These are phyloP conservation scores for Dictyophora rubrovolvata DNA, from an alignment of 768 basidiomycete species.

Conservation along the genomic window DNA sequence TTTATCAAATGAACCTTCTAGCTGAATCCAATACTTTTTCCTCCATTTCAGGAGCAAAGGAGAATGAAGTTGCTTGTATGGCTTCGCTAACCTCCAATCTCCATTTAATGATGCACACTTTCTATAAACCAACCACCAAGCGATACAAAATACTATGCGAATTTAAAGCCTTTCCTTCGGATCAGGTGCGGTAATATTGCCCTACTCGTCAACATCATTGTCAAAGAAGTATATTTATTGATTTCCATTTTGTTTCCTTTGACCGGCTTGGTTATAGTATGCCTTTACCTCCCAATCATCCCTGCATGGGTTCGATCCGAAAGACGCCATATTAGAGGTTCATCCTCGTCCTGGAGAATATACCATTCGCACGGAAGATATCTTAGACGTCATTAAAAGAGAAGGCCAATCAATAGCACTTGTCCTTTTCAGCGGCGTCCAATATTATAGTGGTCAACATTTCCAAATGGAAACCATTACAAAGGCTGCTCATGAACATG, in stretches of 20 bases:
- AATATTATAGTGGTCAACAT: conserved; percentile 95
- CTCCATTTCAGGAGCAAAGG: conserved; percentile 57
- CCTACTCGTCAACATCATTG: neutral
- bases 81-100: conserved; percentile 91
- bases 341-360: conserved; percentile 76
- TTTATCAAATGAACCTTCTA: neutral
- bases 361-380: conserved; percentile 80
- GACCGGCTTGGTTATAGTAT: conserved; percentile 44
- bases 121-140: conserved; percentile 79
- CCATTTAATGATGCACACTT: conserved; percentile 88
- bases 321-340: conserved; percentile 66
- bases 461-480: conserved; percentile 87
- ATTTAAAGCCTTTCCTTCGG: conserved; percentile 89
- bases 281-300: conserved; percentile 89
- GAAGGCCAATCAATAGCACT: conserved; percentile 76
- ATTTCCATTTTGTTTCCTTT: neutral
- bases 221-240: neutral
- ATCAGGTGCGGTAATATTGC: conserved; percentile 53
- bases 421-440: conserved; percentile 87
- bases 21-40: conserved; percentile 5
- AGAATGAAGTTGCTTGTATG: conserved; percentile 92
- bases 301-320: conserved; percentile 68
- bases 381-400: conserved; percentile 60
- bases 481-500: conserved; percentile 73
- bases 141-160: conserved; percentile 95